Percentiles rank a stretch among this genome's conserved stretches.
Conservation (phyloP, 176 grass and related monocot species). For the Triticum dicoccoides region DNA sequence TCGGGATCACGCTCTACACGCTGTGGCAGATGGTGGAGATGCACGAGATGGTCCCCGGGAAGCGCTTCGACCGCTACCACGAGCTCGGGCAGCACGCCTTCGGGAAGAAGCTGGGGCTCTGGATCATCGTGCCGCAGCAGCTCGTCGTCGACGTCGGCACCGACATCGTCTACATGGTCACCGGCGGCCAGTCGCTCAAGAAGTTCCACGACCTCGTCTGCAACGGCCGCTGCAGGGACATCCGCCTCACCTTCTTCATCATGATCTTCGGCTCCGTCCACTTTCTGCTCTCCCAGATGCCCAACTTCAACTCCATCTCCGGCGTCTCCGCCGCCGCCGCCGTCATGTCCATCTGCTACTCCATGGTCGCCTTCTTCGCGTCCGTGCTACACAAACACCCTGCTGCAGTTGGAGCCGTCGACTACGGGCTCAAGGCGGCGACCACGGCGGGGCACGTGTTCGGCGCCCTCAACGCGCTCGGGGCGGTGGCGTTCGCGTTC, state of each 20-base stretch:
- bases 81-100: constrained; percentile 78
- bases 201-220: constrained; percentile 42
- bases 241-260: constrained; percentile 44
- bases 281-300: constrained; percentile 40
- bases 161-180: constrained; percentile 72
- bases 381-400: not conserved
- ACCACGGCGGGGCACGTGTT: constrained; percentile 20
- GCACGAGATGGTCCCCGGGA: constrained; percentile 70
- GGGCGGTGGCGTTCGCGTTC: constrained; percentile 36
- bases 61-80: constrained; percentile 84
- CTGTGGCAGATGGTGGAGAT: constrained; percentile 92
- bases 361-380: constrained; percentile 26
- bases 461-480: constrained; percentile 35
- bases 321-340: constrained; percentile 37
- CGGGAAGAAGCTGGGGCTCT: constrained; percentile 45
- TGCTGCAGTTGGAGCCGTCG: not conserved
- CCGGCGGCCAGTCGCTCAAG: constrained; percentile 60
- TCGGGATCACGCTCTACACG: constrained; percentile 65
- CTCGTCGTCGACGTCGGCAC: constrained; percentile 45
- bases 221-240: not conserved
- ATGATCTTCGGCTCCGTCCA: constrained; percentile 46
- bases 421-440: constrained; percentile 29
- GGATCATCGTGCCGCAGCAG: constrained; percentile 59
- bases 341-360: constrained; percentile 50
- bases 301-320: constrained; percentile 62